Evolutionary conservation across 768 basidiomycete species (phyloP).

Genomic region (Cyclocybe aegerita): DNA sequence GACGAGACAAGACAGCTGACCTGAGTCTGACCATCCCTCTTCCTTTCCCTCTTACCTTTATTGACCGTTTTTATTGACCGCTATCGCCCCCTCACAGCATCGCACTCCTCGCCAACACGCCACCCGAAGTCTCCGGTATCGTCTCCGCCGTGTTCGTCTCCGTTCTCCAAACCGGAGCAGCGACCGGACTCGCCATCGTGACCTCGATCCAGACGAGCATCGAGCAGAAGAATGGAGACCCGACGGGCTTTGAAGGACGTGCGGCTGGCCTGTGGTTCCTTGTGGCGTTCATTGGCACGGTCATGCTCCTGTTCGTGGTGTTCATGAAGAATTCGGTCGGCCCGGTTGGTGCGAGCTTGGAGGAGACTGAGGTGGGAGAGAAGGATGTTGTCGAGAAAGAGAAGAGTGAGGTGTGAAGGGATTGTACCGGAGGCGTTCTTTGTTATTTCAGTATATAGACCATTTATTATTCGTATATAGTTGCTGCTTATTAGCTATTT

Average conservation of each 20-base stretch:
- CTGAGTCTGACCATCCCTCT: too few relatives aligned
- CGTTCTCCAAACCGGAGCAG: conserved; percentile 52
- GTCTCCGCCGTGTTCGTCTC: conserved; percentile 57
- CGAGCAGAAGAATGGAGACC: conserved; percentile 29
- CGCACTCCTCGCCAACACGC: conserved; percentile 48
- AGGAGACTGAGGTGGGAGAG: neutral
- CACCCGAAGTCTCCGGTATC: conserved; percentile 48
- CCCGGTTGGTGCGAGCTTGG: neutral
- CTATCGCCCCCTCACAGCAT: conserved; percentile 31
- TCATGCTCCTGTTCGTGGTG: conserved; percentile 4
- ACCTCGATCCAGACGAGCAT: conserved; percentile 48
- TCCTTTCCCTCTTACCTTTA: neutral
- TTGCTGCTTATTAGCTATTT: too few relatives aligned
- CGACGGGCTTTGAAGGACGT: conserved; percentile 35
- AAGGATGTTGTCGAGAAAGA: too few relatives aligned
- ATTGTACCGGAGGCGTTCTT: too few relatives aligned
- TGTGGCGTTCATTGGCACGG: conserved; percentile 26
- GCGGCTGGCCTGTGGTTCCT: conserved; percentile 46
- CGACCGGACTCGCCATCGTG: conserved; percentile 48
- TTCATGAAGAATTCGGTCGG: conserved; percentile 9
- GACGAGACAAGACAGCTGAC: too few relatives aligned
- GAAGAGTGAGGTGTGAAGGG: too few relatives aligned
- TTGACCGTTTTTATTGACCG: neutral
- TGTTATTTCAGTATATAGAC: too few relatives aligned
- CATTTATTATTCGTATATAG: too few relatives aligned